Conservation (phyloP, 371 early-diverging fungal species). For the Fennellomyces sp. region DNA sequence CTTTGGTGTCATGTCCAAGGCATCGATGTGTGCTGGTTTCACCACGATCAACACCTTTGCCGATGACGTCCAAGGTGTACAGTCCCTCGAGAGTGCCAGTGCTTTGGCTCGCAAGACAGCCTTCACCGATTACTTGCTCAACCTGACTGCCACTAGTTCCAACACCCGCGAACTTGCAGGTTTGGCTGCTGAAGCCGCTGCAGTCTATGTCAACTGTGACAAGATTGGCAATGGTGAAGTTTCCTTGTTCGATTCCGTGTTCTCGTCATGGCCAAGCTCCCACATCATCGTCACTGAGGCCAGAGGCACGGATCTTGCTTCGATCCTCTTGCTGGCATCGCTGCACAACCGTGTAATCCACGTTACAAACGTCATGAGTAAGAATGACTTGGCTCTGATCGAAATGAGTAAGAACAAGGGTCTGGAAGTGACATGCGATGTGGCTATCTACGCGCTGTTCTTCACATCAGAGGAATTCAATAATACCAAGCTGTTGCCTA, state of each 20-base stretch:
- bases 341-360: constrained; percentile 85
- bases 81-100: constrained; percentile 58
- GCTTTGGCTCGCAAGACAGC: constrained; percentile 59
- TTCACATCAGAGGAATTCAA: constrained; percentile 53
- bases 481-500: constrained; percentile 48
- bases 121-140: constrained; percentile 77
- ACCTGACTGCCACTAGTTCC: constrained; percentile 67
- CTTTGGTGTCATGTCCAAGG: constrained; percentile 66
- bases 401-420: constrained; percentile 86
- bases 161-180: constrained; percentile 50
- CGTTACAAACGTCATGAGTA: constrained; percentile 79
- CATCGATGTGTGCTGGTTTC: constrained; percentile 86
- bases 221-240: constrained; percentile 57
- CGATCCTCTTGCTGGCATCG: constrained; percentile 83
- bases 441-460: constrained; percentile 83
- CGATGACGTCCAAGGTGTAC: constrained; percentile 55
- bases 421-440: constrained; percentile 93
- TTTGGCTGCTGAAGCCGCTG: constrained; percentile 49
- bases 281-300: constrained; percentile 84
- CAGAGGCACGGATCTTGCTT: constrained; percentile 84
- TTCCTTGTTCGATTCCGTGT: constrained; percentile 62
- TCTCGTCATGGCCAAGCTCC: constrained; percentile 75
- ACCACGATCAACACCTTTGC: constrained; percentile 71
- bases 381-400: constrained; percentile 85
- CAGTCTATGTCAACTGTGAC: constrained; percentile 62